Conservation (phyloP, 345 rosid genomes). For the Hevea brasiliensis region DNA sequence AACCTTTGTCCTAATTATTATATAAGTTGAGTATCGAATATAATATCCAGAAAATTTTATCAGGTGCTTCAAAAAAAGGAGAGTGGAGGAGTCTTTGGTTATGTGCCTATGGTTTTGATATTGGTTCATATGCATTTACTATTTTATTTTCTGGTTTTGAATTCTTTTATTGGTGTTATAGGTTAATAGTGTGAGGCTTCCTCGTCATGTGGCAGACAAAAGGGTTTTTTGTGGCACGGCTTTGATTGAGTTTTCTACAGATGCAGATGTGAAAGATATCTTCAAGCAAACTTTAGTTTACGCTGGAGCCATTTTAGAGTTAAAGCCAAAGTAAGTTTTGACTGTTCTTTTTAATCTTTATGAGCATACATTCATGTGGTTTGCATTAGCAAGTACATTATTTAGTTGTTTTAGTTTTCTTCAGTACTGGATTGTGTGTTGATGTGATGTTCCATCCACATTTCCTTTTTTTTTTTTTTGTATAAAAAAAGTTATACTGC, state of each 20-base stretch:
- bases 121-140: not conserved
- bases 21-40: not conserved
- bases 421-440: not conserved
- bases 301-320: constrained; percentile 7
- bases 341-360: not conserved
- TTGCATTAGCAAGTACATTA: not conserved
- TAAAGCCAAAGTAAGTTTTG: constrained; percentile 14
- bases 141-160: not conserved
- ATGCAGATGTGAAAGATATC: constrained; percentile 1
- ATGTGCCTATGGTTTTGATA: not conserved
- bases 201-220: constrained; percentile 6
- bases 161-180: not conserved
- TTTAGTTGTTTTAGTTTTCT: not conserved
- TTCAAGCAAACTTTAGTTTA: constrained; percentile 13
- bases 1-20: not conserved
- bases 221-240: constrained; percentile 5
- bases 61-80: too few species aligned
- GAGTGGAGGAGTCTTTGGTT: not conserved
- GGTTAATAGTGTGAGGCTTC: constrained; percentile 17
- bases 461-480: too few species aligned
- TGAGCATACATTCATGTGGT: not conserved
- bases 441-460: not conserved
- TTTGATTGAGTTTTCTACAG: constrained; percentile 18
- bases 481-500: too few species aligned
- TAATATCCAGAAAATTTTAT: not conserved